A percentile compares a stretch with the other conserved stretches of the same genome.
phyloP scores from a whole-genome alignment of 495 filamentous ascomycete species.

The Aspergillus saccharolyticus region DNA sequence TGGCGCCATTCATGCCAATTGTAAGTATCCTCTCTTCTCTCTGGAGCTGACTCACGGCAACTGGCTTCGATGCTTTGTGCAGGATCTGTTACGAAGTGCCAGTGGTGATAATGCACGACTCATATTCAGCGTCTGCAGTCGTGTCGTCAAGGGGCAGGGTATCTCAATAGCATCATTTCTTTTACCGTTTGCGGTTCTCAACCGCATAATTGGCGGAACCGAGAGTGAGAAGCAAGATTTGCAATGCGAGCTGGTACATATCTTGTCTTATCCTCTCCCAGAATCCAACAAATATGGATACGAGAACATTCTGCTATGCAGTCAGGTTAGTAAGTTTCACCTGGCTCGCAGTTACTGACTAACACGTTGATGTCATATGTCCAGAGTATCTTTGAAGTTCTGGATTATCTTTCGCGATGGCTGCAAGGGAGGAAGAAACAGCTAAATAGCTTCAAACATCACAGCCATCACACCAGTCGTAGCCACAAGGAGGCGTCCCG shows the following conservation, averaged over 20 bases:
- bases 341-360: background rate
- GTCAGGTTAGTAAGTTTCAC: constrained; percentile 66
- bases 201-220: constrained; percentile 67
- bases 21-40: constrained; percentile 73
- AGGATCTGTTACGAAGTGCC: constrained; percentile 72
- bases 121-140: constrained; percentile 74
- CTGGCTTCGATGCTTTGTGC: constrained; percentile 76
- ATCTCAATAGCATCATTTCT: constrained; percentile 78
- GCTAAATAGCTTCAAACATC: constrained; percentile 32
- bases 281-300: constrained; percentile 48
- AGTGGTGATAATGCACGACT: constrained; percentile 62
- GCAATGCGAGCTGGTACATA: constrained; percentile 60
- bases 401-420: constrained; percentile 91
- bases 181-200: constrained; percentile 76
- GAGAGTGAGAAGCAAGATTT: constrained; percentile 62
- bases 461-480: constrained; percentile 34
- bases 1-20: constrained; percentile 43
- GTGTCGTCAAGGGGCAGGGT: constrained; percentile 77
- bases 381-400: constrained; percentile 80
- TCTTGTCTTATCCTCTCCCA: constrained; percentile 59
- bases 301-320: constrained; percentile 73
- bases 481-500: constrained; percentile 32
- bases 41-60: constrained; percentile 57
- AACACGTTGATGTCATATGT: background rate
- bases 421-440: constrained; percentile 73